Evolutionary conservation across 345 rosid genomes (phyloP).

Genomic region (Dovyalis caffra): DNA sequence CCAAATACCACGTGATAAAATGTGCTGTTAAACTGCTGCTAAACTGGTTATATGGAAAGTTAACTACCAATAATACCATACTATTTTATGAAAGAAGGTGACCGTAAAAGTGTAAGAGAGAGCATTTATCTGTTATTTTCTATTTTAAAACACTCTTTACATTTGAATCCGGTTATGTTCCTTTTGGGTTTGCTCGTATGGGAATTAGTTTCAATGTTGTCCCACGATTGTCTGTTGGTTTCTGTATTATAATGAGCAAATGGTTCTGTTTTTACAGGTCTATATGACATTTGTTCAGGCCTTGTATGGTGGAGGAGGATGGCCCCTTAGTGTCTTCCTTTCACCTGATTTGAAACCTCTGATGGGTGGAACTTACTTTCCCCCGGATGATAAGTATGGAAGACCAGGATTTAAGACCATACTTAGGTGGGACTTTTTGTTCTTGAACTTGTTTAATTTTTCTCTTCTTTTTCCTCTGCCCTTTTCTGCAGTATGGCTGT

Average conservation of each 20-base stretch:
- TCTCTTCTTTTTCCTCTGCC: neutral
- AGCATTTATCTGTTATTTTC: neutral
- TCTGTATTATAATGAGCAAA: neutral
- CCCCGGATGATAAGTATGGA: conserved; percentile 83
- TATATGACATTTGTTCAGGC: conserved; percentile 96
- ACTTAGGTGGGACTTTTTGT: conserved; percentile 44
- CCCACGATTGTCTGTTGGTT: neutral
- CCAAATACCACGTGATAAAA: no score
- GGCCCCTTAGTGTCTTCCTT: conserved; percentile 90
- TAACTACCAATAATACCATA: no score
- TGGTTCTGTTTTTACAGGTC: conserved; percentile 47
- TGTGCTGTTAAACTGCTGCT: no score
- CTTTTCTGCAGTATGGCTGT: neutral
- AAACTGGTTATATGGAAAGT: no score
- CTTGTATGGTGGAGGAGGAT: conserved; percentile 84
- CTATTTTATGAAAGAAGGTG: no score
- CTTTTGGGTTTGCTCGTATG: neutral
- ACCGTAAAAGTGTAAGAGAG: neutral
- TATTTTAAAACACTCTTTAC: neutral
- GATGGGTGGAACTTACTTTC: conserved; percentile 98
- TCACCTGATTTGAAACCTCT: conserved; percentile 93
- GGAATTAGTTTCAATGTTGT: neutral
- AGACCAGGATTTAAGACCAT: conserved; percentile 92
- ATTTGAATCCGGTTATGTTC: neutral
- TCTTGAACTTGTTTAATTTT: neutral